phyloP scores from a whole-genome alignment of 441 rosid genomes.

The Populus trichocarpa region DNA sequence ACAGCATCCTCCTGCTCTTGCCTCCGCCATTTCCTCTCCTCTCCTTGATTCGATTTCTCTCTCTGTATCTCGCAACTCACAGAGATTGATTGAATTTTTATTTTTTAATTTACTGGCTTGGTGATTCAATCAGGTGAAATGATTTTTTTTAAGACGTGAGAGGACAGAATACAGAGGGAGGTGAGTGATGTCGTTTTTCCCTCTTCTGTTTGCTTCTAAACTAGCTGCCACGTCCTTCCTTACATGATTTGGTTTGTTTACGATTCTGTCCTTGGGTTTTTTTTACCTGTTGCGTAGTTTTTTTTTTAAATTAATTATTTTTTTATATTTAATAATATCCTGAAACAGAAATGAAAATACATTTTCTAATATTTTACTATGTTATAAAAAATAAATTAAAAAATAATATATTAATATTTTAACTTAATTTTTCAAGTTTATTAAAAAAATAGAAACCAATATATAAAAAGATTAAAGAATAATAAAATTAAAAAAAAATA shows the following conservation, averaged over 20 bases:
- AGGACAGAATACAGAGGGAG: background rate
- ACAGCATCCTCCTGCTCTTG: conserved; percentile 45
- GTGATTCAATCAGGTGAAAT: background rate
- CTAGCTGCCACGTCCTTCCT: background rate
- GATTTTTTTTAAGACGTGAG: background rate
- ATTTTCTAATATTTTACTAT: too few relatives aligned
- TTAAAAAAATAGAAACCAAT: too few relatives aligned
- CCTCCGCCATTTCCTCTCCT: conserved; percentile 38
- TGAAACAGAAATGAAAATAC: too few relatives aligned
- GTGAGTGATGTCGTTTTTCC: too few relatives aligned
- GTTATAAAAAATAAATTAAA: too few relatives aligned
- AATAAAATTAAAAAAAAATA: too few relatives aligned
- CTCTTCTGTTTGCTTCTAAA: background rate
- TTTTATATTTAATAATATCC: too few relatives aligned
- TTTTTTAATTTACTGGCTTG: background rate
- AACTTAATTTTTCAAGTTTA: too few relatives aligned
- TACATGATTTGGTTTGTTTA: background rate
- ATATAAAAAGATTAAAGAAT: too few relatives aligned
- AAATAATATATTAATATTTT: too few relatives aligned
- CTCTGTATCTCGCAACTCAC: background rate
- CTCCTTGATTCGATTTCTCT: conserved; percentile 8
- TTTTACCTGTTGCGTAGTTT: too few relatives aligned
- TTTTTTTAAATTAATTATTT: too few relatives aligned
- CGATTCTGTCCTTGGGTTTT: background rate
- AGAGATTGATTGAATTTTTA: background rate